Evolutionary conservation across 257 asterid genomes (phyloP), one percentile per base, ranked within the genome.

Genomic region (Anisodus acutangulus): DNA sequence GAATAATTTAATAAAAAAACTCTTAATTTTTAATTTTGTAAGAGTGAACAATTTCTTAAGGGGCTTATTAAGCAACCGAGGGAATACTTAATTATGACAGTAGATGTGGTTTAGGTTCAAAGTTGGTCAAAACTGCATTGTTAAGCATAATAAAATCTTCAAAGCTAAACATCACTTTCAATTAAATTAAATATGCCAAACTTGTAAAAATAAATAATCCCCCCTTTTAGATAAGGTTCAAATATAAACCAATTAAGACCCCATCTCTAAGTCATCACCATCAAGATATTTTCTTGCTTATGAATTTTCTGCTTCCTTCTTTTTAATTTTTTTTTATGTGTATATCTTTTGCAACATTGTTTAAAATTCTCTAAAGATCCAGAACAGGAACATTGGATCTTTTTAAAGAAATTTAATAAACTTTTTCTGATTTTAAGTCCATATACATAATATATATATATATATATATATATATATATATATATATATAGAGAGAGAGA

Each of bases 221-320:
- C 0, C 19, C 81, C 5, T 76, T n/a, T 64, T 45, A 89, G 95
- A 92, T 91, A 88, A 91, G 86, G 49, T 47, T 63, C 39, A 3
- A 57, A 13, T 80, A 12, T 37, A 37, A 80, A 37, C 70, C 45
- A 31, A 31, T 22, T 22, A 19, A 85, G 41, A 6, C 9, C 83
- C 83, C 43, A 72, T 9, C 62, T 26, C 19, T n/a, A 59, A 15
- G 62, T 15, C 16, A 60, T 84, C 89, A 64, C 62, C 83, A 82
- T 82, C 87, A 45, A 39, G 55, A 17, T 62, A 74, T 83, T 39
- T 69, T 54, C 53, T 49, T 26, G 9, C 71, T 31, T 0, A 64
- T 64, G 71, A 64, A 10, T 31, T 64, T 31, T 31, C 71, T 26
- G 0, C 5, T 7, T 31, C 3, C 4, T 26, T 26, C 19, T 16